Evolutionary conservation across 2,329 filamentous ascomycete species (phyloP), one percentile per base, ranked within the genome.

Genomic region (Pyrenophora graminea): DNA sequence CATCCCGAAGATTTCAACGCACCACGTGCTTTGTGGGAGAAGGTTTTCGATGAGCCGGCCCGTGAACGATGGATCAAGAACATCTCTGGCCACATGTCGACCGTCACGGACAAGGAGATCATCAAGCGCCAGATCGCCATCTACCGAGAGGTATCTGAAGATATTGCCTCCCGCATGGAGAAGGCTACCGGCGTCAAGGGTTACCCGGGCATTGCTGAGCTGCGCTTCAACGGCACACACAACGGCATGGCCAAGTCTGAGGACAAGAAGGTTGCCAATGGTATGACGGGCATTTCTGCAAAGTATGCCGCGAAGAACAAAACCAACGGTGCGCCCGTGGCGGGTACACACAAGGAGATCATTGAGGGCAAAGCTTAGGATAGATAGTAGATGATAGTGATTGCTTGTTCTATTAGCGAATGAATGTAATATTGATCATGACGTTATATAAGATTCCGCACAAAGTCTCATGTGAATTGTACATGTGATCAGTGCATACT

Each of bases 91-190:
- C 85, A 87, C 71, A 86, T 86, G 82, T 74, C 71, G 23, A 77
- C 78, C 2, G 86, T 83, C 67, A 75, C 73, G 41, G 75, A 84
- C 37, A 73, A 84, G 57, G 84, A 86, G 67, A 80, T 85, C 3
- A 75, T 87, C 69, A 85, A 84, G 77, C 75, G 84, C 13, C 82
- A 86, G 70, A 86, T 87, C 52, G 80, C 78, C 45, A 87, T 87
- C 65, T 86, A 86, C 77, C 76, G 84, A 1, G 83, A 86, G 64
- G 84, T 87, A 0, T 80, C 79, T 6, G 75, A 80, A 0, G 83
- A 86, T 42, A 73, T 87, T 23, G 84, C 83, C 0, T 66, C 72
- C 8, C 74, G 83, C 0, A 65, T 86, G 0, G 84, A 87, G 76
- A 85, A 86, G 76, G 82, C 82, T 0, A 85, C 82, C 2, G 83